Evolutionary conservation across 495 filamentous ascomycete species (phyloP), one percentile per base, ranked within the genome.

Genomic region (Pyronema omphalodes): DNA sequence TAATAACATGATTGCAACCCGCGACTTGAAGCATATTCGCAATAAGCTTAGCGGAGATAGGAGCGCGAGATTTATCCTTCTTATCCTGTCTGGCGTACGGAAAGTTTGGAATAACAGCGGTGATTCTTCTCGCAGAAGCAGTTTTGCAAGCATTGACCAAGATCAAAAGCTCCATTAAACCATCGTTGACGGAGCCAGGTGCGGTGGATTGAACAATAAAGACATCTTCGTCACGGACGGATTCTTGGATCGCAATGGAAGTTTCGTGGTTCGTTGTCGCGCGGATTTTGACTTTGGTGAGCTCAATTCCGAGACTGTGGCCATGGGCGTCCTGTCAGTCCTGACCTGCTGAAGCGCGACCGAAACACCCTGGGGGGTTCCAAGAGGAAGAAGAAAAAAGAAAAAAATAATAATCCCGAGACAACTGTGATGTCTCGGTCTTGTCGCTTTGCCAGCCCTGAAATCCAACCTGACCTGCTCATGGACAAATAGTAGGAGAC

Each of bases 81-180:
- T 98, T 98, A 73, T 98, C 91, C 70, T 98, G 91, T 29, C 91
- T 85, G n/a, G 89, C 89, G 63, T 98, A 94, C 29, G 88, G 89
- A 72, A 94, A 98, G 71, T 98, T 95, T 56, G 91, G 91, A 49
- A 94, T 85, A 53, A 88, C 79, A 57, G 84, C 84, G 17, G 87
- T 95, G 70, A 98, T 94, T 56, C 86, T 81, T 56, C 88, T 78
- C 5, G 88, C 88, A n/a, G 81, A 88, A 37, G 91, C 93, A 18
- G 91, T 95, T 61, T 93, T 89, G 76, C 91, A 98, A 51, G 91
- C 91, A 66, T 94, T 93, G 73, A 96, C 94, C 80, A 96, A 94
- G 69, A 96, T 96, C 36, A 98, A 76, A 45, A 98, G 79, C 70
- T 98, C 91, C 91, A 98, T 98, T 51, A 98, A 75, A 45, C 87